Evolutionary conservation across 768 basidiomycete species (phyloP), one percentile per base, ranked within the genome.

Genomic region (Auriculariales sp.): DNA sequence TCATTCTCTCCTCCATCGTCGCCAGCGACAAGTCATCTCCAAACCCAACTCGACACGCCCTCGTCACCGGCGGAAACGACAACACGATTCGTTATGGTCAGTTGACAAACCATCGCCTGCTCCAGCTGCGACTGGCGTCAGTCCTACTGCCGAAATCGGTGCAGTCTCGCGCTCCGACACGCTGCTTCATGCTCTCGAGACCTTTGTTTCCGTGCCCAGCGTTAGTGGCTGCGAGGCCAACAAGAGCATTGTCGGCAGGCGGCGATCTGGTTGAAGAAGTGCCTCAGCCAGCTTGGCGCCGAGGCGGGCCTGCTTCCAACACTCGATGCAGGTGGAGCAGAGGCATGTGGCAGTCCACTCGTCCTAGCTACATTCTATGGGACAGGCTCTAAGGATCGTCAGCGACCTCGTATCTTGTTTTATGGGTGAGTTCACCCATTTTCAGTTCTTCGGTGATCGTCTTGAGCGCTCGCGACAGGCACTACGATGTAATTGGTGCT

Each of bases 401-500:
- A 52, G 19, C 81, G 81, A 52, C 85, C 78, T 5, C 74, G 93
- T 4, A 72, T 98, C 2, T 67, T 97, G 11, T 93, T 94, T 64
- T 99, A 98, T 56, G 94, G 92, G 81, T 86, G 57, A 24, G 71
- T 56, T 33, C 29, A 19, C 46, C 33, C 25, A 24, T 28, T 14
- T 27, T 44, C 25, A 17, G 30, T 49, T 11, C 50, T 15, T 7
- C 19, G 47, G 9, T 3, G 14, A 14, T 47, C 19, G 19, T 44
- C 47, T 45, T 33, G 14, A 5, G 7, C 15, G 14, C 19, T 15
- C 36, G 24, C 17, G 19, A 3, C 45, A 89, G 89, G 2, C 95
- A 99, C 62, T 99, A 98, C 66, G 95, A 99, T 57, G 89, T 98
- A n/a, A 88, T 98, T 45, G 70, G 83, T 0, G 91, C 92, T 0